These are phyloP conservation scores for Cytospora chrysosperma DNA, from an alignment of 2,329 filamentous ascomycete genomes.

Conservation along the genomic window DNA sequence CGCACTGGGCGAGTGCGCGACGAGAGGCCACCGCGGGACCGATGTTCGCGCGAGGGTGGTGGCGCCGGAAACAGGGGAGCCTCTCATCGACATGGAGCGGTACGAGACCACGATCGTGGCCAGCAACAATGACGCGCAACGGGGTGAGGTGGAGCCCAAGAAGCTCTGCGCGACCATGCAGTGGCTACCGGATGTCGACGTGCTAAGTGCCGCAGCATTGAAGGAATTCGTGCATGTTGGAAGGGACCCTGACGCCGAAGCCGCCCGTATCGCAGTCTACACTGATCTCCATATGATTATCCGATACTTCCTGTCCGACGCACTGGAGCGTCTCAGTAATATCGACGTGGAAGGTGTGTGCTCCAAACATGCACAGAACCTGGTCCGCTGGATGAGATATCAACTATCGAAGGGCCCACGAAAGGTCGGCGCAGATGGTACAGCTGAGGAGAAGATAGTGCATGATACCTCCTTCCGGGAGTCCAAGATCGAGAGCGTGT, in stretches of 20 bases:
- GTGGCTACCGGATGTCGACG: neutral
- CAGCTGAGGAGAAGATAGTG: neutral
- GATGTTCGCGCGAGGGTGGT: neutral
- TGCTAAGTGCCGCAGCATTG: neutral
- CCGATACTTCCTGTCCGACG: neutral
- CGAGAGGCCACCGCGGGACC: neutral
- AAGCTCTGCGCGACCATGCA: neutral
- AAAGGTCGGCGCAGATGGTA: too few species aligned
- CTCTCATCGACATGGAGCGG: neutral
- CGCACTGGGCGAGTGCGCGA: neutral
- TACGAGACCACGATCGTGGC: neutral
- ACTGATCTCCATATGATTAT: neutral
- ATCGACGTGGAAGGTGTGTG: neutral
- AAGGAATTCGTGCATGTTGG: neutral
- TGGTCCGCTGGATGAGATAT: neutral
- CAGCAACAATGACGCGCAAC: neutral
- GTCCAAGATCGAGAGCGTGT: neutral
- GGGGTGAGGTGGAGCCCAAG: neutral
- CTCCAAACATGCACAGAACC: neutral
- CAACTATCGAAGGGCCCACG: neutral
- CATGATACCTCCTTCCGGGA: neutral
- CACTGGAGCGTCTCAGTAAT: neutral
- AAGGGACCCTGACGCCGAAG: neutral
- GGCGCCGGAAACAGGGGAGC: neutral
- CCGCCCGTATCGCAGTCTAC: neutral